Conservation (phyloP, 257 asterid genomes). For the Primulina eburnea region DNA sequence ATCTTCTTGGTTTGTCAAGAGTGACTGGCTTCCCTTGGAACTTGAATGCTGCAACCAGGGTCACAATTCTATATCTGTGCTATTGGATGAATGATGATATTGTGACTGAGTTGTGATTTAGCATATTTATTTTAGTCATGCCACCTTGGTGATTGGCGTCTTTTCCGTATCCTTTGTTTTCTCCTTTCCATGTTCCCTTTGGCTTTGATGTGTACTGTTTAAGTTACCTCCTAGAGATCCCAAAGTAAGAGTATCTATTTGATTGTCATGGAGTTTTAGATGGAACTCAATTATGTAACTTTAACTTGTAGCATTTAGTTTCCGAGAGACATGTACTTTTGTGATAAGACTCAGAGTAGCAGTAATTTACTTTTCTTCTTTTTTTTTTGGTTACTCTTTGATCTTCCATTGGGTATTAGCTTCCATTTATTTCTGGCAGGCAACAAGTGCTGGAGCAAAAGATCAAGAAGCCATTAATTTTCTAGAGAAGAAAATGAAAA, state of each 20-base stretch:
- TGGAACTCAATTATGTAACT: background rate
- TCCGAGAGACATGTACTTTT: background rate
- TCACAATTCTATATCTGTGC: background rate
- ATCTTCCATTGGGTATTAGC: constrained; percentile 2
- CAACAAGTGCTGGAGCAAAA: constrained; percentile 94
- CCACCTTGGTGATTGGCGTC: background rate
- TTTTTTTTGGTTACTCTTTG: constrained; percentile 11
- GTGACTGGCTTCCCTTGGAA: background rate
- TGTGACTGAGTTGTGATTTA: background rate
- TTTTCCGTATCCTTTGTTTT: background rate
- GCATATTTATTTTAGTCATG: background rate
- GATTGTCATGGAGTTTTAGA: background rate
- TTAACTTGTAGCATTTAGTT: background rate
- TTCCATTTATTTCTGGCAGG: constrained; percentile 46
- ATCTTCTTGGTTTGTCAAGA: background rate
- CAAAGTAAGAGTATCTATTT: background rate
- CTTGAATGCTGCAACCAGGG: background rate
- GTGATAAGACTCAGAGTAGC: background rate
- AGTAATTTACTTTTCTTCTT: background rate
- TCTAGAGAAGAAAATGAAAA: constrained; percentile 96
- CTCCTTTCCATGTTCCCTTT: background rate
- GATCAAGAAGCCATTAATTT: constrained; percentile 96
- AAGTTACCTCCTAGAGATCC: background rate
- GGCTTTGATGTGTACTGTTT: background rate
- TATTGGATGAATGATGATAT: background rate